Conservation (phyloP, 2,329 filamentous ascomycete species). For the Nemania diffusa region DNA sequence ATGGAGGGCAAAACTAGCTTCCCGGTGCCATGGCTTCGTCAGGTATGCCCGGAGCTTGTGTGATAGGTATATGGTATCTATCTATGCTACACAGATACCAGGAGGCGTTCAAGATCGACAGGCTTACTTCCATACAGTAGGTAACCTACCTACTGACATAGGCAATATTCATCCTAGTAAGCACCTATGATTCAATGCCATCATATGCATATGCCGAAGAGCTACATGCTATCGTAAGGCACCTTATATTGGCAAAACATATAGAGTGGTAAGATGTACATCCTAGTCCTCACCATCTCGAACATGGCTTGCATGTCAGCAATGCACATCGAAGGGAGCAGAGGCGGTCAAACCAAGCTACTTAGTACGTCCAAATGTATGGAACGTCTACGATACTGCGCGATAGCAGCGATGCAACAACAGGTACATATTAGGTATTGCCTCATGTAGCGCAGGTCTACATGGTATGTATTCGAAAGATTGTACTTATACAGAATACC, state of each 20-base stretch:
- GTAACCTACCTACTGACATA: not conserved
- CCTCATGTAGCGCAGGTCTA: slow-evolving; percentile 22
- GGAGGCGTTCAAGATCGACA: not conserved
- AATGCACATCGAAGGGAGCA: slow-evolving; percentile 27
- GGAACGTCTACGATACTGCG: slow-evolving; percentile 1
- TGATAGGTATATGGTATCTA: not conserved
- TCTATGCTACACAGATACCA: not conserved
- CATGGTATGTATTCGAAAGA: too few species aligned
- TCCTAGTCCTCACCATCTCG: slow-evolving; percentile 24
- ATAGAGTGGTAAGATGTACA: slow-evolving; percentile 20
- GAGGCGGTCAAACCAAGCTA: slow-evolving; percentile 26
- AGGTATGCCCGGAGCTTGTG: not conserved
- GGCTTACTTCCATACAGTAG: not conserved
- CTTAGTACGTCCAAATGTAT: not conserved
- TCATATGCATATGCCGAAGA: slow-evolving; percentile 24
- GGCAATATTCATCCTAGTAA: not conserved
- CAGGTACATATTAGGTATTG: not conserved
- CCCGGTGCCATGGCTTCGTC: not conserved
- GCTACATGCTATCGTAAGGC: slow-evolving; percentile 3
- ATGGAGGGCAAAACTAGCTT: slow-evolving; percentile 6
- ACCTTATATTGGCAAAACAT: slow-evolving; percentile 3
- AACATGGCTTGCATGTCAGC: slow-evolving; percentile 38
- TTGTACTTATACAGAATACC: too few species aligned
- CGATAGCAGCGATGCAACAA: slow-evolving; percentile 13
- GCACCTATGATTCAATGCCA: not conserved